These are phyloP conservation scores for Phoma sp. DNA, from an alignment of 2,329 filamentous ascomycete genomes.

Conservation along the genomic window DNA sequence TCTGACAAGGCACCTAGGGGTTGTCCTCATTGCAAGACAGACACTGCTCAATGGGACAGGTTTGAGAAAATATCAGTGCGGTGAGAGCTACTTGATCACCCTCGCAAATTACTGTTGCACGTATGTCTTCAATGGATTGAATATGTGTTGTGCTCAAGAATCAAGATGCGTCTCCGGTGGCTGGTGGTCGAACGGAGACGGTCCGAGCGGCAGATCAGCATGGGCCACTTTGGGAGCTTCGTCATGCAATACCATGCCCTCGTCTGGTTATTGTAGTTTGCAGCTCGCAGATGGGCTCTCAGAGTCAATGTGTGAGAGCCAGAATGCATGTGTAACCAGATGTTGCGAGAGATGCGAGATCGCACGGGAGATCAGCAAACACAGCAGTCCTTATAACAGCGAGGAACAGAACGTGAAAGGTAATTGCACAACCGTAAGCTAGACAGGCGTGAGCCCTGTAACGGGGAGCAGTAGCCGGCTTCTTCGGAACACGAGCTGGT, in stretches of 20 bases:
- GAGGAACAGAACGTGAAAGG: too few relatives aligned
- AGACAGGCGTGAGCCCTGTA: constrained; percentile 7
- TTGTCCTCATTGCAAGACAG: constrained; percentile 10
- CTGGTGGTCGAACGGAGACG: neutral
- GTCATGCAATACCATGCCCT: constrained; percentile 14
- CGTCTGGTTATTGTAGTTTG: constrained; percentile 4
- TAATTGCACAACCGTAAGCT: constrained; percentile 9
- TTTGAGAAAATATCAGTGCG: too few relatives aligned
- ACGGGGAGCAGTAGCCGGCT: constrained; percentile 18
- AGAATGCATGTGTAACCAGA: too few relatives aligned
- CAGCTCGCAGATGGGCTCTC: neutral
- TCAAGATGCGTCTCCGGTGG: constrained; percentile 3
- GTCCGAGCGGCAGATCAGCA: constrained; percentile 10
- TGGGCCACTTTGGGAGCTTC: constrained; percentile 8
- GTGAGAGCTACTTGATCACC: too few relatives aligned
- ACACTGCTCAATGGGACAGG: neutral
- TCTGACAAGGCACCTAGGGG: constrained; percentile 19
- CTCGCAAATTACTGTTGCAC: too few relatives aligned
- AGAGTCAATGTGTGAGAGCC: neutral
- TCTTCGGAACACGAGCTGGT: constrained; percentile 25
- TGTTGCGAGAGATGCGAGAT: too few relatives aligned
- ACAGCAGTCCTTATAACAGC: too few relatives aligned
- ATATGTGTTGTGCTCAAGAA: neutral
- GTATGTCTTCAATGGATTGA: too few relatives aligned
- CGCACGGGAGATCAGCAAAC: too few relatives aligned